Percentiles rank a stretch among this genome's conserved stretches.
Evolutionary conservation across 257 asterid species (phyloP).

Genomic region (Solanum chmielewskii): DNA sequence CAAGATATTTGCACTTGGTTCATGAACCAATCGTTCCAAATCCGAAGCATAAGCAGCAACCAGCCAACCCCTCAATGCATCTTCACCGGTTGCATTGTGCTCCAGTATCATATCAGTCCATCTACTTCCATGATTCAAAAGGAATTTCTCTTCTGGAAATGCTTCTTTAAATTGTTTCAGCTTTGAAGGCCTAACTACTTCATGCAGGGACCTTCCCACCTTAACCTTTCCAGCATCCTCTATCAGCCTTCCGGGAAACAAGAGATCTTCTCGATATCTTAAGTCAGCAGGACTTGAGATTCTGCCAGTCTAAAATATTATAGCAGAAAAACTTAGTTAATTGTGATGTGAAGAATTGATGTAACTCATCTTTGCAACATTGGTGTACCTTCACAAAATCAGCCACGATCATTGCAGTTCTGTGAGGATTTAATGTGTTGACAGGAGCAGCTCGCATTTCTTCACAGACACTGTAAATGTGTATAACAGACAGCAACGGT

Average conservation of each 20-base stretch:
- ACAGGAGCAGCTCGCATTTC: conserved; percentile 96
- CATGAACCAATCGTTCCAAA: conserved; percentile 18
- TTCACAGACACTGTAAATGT: conserved; percentile 66
- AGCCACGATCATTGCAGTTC: conserved; percentile 87
- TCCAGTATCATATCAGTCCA: conserved; percentile 78
- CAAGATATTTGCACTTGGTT: conserved; percentile 14
- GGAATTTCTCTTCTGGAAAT: conserved; percentile 59
- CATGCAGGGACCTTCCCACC: conserved; percentile 69
- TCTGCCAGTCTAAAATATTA: conserved; percentile 48
- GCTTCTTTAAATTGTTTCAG: conserved; percentile 38
- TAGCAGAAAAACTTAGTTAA: neutral
- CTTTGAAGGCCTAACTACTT: conserved; percentile 64
- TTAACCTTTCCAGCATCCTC: conserved; percentile 85
- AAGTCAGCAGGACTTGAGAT: conserved; percentile 85
- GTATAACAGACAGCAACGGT: conserved; percentile 63
- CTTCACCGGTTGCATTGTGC: conserved; percentile 74
- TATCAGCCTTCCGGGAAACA: conserved; percentile 69
- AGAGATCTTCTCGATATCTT: conserved; percentile 73
- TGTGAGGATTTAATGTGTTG: conserved; percentile 89
- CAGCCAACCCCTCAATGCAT: conserved; percentile 96
- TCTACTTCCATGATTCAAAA: conserved; percentile 36
- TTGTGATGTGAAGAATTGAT: neutral
- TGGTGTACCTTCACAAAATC: conserved; percentile 64
- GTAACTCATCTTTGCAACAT: neutral
- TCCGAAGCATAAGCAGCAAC: conserved; percentile 88